These are phyloP conservation scores for Nicotiana noctiflora DNA, from an alignment of 257 asterid species.

Conservation along the genomic window DNA sequence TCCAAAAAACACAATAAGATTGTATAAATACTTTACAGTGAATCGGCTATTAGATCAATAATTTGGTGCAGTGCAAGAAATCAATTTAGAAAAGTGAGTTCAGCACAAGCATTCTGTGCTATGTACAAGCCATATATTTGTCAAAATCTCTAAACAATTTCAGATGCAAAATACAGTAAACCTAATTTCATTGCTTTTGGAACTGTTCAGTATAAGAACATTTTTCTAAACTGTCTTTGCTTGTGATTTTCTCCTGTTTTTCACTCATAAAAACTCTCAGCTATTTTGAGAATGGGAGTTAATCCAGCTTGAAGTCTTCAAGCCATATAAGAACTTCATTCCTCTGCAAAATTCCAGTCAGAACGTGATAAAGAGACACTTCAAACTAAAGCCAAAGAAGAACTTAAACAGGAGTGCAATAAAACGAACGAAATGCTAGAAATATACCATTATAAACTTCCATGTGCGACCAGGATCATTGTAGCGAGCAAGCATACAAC, in stretches of 20 bases:
- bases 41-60: too few species aligned
- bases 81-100: too few species aligned
- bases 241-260: not conserved
- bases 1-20: too few species aligned
- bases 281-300: constrained; percentile 5
- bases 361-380: not conserved
- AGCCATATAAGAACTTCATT: constrained; percentile 91
- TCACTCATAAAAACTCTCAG: not conserved
- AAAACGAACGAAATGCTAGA: not conserved
- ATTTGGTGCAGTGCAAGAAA: too few species aligned
- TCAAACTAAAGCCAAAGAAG: not conserved
- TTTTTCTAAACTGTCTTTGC: not conserved
- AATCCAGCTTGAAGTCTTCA: constrained; percentile 59
- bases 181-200: too few species aligned
- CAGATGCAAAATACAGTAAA: too few species aligned
- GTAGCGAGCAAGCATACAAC: constrained; percentile 81
- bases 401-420: not conserved
- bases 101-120: too few species aligned
- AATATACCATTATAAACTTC: constrained; percentile 62
- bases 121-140: too few species aligned
- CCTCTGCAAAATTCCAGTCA: constrained; percentile 37
- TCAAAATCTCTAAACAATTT: too few species aligned
- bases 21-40: too few species aligned
- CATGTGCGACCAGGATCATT: constrained; percentile 84
- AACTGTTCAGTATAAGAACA: not conserved